Evolutionary conservation across 2,329 filamentous ascomycete species (phyloP), one percentile per base, ranked within the genome.

Genomic region (Orbilia oligospora): DNA sequence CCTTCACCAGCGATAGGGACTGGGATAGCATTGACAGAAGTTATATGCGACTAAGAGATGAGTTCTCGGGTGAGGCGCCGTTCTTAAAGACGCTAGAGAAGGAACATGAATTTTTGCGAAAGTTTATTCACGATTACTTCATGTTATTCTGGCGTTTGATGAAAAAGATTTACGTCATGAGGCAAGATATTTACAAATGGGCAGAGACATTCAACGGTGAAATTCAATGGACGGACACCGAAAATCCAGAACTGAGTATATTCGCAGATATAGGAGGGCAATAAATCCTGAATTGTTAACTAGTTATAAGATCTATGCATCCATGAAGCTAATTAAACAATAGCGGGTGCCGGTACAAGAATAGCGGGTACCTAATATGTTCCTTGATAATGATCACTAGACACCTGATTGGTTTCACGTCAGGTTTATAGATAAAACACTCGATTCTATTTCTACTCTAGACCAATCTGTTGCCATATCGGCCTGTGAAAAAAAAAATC

Each of bases 61-160:
- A 61, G 3, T 55, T 64, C n/a, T 16, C 16, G 5, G 18, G 16
- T 5, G 3, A 12, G 4, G 8, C 58, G 5, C 33, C 36, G 14
- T 71, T 71, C 18, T 67, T 49, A n/a, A 20, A 46, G 3, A 14
- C 9, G 1, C 3, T 73, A 2, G 8, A 41, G 0, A 1, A 10
- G 8, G 22, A 51, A 5, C 51, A 73, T 5, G 12, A 58, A 14
- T 6, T 8, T 18, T 46, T 73, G 14, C 6, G 20, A 41, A 36
- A 20, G 27, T 73, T 67, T 14, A 49, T 73, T 1, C 10, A 38
- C 4, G 70, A 58, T 41, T 61, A 61, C 24, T 24, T 41, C 18
- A 61, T 61, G 56, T 9, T 61, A 14, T 44, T 44, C 10, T 61
- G 56, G 56, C 27, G 1, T 8, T 20, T 61, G 4, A 16, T 36